Conservation (phyloP, 176 grass and related monocot species). For the Aegilops bicornis region DNA sequence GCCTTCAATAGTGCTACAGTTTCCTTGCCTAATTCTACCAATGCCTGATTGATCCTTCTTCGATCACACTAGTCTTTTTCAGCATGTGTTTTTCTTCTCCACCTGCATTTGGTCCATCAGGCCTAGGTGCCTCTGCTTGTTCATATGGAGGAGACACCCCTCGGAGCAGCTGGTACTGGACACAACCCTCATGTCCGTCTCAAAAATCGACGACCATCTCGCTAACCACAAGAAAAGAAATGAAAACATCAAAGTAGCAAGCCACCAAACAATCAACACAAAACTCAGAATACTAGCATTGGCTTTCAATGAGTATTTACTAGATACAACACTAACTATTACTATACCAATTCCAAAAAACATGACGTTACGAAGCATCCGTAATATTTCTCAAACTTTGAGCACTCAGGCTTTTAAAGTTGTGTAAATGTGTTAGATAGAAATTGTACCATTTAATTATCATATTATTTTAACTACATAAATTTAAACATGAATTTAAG, state of each 20-base stretch:
- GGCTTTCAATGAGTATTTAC: no score
- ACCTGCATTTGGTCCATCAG: neutral
- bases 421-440: no score
- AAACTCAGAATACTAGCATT: no score
- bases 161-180: neutral
- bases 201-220: neutral
- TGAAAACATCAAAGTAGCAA: neutral
- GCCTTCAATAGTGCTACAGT: neutral
- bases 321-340: no score
- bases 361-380: no score
- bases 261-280: neutral
- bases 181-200: neutral
- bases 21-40: neutral
- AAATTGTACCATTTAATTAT: no score
- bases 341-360: no score
- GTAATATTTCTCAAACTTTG: no score
- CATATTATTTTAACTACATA: no score
- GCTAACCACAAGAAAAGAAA: neutral
- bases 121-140: neutral
- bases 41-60: neutral
- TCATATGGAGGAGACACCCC: neutral
- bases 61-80: neutral
- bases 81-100: neutral
- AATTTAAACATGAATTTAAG: no score
- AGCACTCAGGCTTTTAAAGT: no score